phyloP scores from a whole-genome alignment of 495 filamentous ascomycete genomes.

The Penicillium cosmopolitanum region DNA sequence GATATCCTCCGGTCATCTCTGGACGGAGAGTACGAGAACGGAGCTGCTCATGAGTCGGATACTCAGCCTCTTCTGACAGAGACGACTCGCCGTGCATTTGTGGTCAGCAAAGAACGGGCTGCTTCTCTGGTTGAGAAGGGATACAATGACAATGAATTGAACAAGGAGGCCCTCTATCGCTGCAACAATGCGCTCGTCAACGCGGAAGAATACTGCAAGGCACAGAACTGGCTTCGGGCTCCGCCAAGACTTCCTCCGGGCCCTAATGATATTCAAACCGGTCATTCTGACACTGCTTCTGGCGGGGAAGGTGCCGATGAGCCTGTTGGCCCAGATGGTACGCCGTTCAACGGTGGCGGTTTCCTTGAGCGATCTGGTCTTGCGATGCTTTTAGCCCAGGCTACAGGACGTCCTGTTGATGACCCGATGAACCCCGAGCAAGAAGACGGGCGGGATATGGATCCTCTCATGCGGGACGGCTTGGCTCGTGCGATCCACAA shows the following conservation, averaged over 20 bases:
- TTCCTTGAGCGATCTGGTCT: conserved; percentile 39
- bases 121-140: conserved; percentile 49
- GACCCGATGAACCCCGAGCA: conserved; percentile 28
- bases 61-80: conserved; percentile 46
- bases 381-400: conserved; percentile 45
- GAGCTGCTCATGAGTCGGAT: conserved; percentile 63
- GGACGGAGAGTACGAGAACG: conserved; percentile 72
- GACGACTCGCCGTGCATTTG: conserved; percentile 43
- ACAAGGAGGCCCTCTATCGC: conserved; percentile 79
- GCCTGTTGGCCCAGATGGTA: conserved; percentile 32
- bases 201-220: conserved; percentile 76
- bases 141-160: conserved; percentile 57
- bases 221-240: conserved; percentile 47
- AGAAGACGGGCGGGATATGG: conserved; percentile 25
- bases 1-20: conserved; percentile 82
- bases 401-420: conserved; percentile 29
- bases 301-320: conserved; percentile 39
- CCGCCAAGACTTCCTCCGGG: conserved; percentile 65
- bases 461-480: conserved; percentile 36
- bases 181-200: conserved; percentile 66
- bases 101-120: conserved; percentile 51
- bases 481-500: conserved; percentile 42
- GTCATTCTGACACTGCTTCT: conserved; percentile 31
- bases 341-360: conserved; percentile 30
- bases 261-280: conserved; percentile 55